A percentile compares a stretch with the other conserved stretches of the same genome.
These are phyloP conservation scores for Camellia granthamiana DNA, from an alignment of 148 eudicot genomes.

Conservation along the genomic window DNA sequence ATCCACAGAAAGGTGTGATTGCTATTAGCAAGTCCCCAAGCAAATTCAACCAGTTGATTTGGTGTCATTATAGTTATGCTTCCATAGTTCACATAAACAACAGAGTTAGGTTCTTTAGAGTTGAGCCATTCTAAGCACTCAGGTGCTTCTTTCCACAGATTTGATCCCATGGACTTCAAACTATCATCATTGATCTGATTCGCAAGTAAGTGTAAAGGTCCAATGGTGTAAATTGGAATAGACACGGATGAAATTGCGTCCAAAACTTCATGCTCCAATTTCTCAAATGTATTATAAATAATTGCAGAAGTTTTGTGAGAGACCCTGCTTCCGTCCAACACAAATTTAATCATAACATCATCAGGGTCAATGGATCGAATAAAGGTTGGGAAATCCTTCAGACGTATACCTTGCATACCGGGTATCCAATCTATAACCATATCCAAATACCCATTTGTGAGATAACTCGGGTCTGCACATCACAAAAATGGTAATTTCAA, in stretches of 20 bases:
- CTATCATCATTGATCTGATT: neutral
- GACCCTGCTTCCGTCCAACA: neutral
- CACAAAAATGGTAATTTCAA: neutral
- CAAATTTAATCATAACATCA: slow-evolving; percentile 17
- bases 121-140: slow-evolving; percentile 33
- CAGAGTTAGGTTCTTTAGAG: slow-evolving; percentile 19
- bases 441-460: slow-evolving; percentile 24
- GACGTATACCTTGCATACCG: slow-evolving; percentile 26
- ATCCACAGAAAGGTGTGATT: slow-evolving; percentile 30
- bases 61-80: slow-evolving; percentile 31
- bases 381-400: slow-evolving; percentile 33
- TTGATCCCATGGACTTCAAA: slow-evolving; percentile 11
- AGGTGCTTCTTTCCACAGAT: slow-evolving; percentile 33
- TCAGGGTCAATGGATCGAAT: slow-evolving; percentile 21
- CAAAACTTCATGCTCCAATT: slow-evolving; percentile 14
- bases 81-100: slow-evolving; percentile 36
- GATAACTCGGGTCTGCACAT: slow-evolving; percentile 18
- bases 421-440: slow-evolving; percentile 24
- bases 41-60: slow-evolving; percentile 22
- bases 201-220: slow-evolving; percentile 25
- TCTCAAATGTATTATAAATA: slow-evolving; percentile 23
- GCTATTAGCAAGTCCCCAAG: slow-evolving; percentile 36
- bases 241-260: slow-evolving; percentile 10
- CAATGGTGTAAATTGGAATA: slow-evolving; percentile 27
- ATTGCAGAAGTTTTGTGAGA: slow-evolving; percentile 22